Evolutionary conservation across 2,329 filamentous ascomycete species (phyloP), one percentile per base, ranked within the genome.

Genomic region (Penicillium sp.): DNA sequence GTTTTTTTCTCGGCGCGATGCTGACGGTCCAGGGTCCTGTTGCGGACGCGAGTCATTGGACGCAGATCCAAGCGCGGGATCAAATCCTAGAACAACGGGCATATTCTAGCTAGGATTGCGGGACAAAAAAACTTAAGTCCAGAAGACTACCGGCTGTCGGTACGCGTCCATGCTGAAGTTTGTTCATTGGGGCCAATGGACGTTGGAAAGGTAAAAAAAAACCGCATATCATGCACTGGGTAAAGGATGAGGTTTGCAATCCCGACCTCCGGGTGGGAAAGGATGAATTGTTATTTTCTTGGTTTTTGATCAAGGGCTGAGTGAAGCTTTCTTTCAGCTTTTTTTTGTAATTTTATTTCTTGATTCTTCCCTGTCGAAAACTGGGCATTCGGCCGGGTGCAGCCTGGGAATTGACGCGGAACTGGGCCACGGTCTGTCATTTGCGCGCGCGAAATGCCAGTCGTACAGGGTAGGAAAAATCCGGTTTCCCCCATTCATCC

Each of bases 21-120:
- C 42, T 37, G 29, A 44, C 39, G 23, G 45, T 43, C 50, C 31
- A 50, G 50, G 45, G 9, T 52, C n/a, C 35, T 55, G 35, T 37
- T 33, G 14, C 46, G 44, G 33, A 37, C 51, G 16, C 25, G 39
- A 47, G 50, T 26, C 50, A 54, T 54, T 53, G 50, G 43, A 50
- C 26, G 35, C 44, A 31, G 47, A 50, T 47, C 50, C 39, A 54
- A 53, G 25, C 21, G 44, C 33, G 49, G 45, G 52, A 57, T 61
- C 44, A 25, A 48, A 64, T 64, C 63, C 64, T 59, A 59, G 64
- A 60, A 35, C 57, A 61, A 59, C 62, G 47, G 57, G 49, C 64
- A 64, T 64, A 55, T 60, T 35, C 25, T 50, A 49, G 42, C 56
- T 50, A 51, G 57, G 57, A 51, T 62, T 26, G 49, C 50, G 55